phyloP scores from a whole-genome alignment of 1,284 basidiomycete species.

The Tetrapyrgos nigripes region DNA sequence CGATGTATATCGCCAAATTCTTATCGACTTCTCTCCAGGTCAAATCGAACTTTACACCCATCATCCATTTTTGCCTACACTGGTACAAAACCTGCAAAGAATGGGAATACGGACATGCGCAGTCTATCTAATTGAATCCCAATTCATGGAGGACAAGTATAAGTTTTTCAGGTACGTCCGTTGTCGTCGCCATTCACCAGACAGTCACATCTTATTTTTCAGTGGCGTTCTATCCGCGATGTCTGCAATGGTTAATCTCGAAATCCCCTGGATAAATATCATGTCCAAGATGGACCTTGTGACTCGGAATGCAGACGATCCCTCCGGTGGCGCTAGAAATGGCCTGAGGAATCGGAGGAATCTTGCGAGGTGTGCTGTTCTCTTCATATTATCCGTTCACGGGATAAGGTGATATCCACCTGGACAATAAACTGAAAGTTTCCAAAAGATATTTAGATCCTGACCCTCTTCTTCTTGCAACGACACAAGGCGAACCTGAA shows the following conservation, averaged over 20 bases:
- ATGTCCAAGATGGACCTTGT: conserved; percentile 99
- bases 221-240: conserved; percentile 98
- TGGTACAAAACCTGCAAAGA: conserved; percentile 76
- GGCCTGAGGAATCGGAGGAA: conserved; percentile 76
- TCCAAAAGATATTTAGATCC: conserved; percentile 88
- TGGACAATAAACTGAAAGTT: neutral
- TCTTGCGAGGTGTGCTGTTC: conserved; percentile 68
- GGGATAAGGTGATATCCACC: neutral
- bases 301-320: conserved; percentile 65
- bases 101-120: conserved; percentile 83
- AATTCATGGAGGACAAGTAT: conserved; percentile 98
- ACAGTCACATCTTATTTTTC: conserved; percentile 11
- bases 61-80: conserved; percentile 92
- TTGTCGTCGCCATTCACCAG: neutral
- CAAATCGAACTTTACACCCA: conserved; percentile 99
- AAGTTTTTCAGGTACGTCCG: conserved; percentile 89
- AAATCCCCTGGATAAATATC: conserved; percentile 96
- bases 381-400: neutral
- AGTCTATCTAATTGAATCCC: conserved; percentile 94
- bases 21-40: too few relatives aligned
- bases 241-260: conserved; percentile 98
- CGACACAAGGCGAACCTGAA: conserved; percentile 62
- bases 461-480: conserved; percentile 89
- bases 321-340: conserved; percentile 68
- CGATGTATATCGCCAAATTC: too few relatives aligned